Percentiles rank a stretch among this genome's conserved stretches.
phyloP scores from a whole-genome alignment of 2,329 filamentous ascomycete genomes.

The Colletotrichum phormii region DNA sequence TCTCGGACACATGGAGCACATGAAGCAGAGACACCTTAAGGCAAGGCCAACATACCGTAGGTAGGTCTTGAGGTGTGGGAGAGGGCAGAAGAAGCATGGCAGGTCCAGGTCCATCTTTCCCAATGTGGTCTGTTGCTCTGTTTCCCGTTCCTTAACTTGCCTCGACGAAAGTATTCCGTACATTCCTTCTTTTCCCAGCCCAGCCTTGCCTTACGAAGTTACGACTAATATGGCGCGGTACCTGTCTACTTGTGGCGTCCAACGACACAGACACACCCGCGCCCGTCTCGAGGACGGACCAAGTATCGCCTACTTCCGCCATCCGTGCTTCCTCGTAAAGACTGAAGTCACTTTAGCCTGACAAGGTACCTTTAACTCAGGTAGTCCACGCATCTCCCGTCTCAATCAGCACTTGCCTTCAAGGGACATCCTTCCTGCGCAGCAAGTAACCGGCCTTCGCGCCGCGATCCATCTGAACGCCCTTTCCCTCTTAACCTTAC shows the following conservation, averaged over 20 bases:
- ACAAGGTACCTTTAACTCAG: no score
- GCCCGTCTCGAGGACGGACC: constrained; percentile 10
- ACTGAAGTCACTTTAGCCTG: no score
- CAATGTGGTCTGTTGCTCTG: neutral
- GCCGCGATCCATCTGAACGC: constrained; percentile 30
- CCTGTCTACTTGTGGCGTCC: neutral
- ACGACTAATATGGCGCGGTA: neutral
- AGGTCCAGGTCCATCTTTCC: neutral
- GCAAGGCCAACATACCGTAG: neutral
- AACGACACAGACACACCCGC: neutral
- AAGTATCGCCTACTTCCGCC: constrained; percentile 21
- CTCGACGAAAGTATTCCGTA: neutral
- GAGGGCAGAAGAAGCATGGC: neutral
- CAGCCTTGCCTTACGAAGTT: neutral
- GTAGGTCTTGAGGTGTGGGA: neutral
- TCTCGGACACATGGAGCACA: constrained; percentile 5
- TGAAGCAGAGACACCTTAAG: neutral
- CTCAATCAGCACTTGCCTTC: constrained; percentile 9
- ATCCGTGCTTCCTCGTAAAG: neutral
- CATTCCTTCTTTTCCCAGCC: neutral
- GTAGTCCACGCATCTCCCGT: neutral
- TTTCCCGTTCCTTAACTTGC: neutral
- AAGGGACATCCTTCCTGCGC: neutral
- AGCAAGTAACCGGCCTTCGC: constrained; percentile 20
- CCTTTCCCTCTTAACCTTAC: neutral